Base-by-base conservation (phyloP, 352 stramenopile species). In the Pythium graminicola region DNA sequence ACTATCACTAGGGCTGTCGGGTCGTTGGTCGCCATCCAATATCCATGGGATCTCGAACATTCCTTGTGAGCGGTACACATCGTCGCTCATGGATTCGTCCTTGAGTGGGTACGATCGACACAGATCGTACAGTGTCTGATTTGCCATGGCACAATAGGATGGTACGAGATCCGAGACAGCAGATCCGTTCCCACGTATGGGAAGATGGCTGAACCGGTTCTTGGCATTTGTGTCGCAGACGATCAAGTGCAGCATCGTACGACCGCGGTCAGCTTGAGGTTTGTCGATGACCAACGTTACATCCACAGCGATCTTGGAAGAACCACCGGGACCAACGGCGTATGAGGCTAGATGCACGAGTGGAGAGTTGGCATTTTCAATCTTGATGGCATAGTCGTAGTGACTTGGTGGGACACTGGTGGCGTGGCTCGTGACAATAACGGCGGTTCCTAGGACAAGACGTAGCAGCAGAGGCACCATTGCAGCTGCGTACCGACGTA, bases 191-290 rank as follows among this genome's bases (percentile, higher is more conserved):
- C 62, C 56, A 10, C 23, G 31, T 13, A 22, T n/a, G 3, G 49
- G 49, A 17, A 64, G 14, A 13, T 51, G 6, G 40, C 19, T 53
- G 23, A 66, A 59, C 6, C 29, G 40, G 22, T 19, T 13, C 5
- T 41, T 16, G 1, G 33, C 47, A 23, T 58, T 24, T 7, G 52
- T 46, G 42, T 76, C 69, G 20, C 75, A 86, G 5, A 67, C 72
- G 9, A 83, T 54, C 10, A 86, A 27, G 27, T 82, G 60, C 3
- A 84, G 62, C 69, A 84, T 74, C 17, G 51, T 62, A 9, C 75
- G 72, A 13, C 59, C 69, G 38, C 43, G 28, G 31, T 73, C 70
- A 1, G 54, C 54, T 27, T 62, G 29, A 1, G 49, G 44, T 0
- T 48, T 33, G n/a, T 62, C 55, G 28, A 82, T 58, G 0, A 56